These are phyloP conservation scores for Hymenoscyphus occultus DNA, from an alignment of 2,329 filamentous ascomycete species.

Conservation along the genomic window DNA sequence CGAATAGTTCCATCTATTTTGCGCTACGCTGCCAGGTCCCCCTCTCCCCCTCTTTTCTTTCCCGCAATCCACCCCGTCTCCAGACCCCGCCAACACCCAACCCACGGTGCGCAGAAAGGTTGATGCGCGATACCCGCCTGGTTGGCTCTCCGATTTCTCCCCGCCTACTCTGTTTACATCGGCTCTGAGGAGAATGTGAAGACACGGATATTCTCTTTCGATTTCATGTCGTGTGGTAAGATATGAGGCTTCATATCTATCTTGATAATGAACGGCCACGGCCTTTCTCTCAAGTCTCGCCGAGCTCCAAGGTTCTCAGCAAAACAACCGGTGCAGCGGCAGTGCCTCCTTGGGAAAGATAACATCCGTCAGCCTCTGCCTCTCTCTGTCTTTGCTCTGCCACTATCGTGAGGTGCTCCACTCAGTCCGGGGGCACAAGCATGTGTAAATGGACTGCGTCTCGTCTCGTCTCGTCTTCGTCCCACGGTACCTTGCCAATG, in stretches of 20 bases:
- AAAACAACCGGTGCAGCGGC: no score
- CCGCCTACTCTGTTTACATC: background rate
- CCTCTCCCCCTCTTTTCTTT: background rate
- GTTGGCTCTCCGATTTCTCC: slow-evolving; percentile 1
- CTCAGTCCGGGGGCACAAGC: background rate
- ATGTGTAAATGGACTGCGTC: background rate
- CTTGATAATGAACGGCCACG: no score
- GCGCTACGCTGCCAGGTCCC: background rate
- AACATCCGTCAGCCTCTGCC: background rate
- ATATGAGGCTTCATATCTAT: no score
- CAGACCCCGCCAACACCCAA: slow-evolving; percentile 3
- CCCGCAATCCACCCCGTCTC: background rate
- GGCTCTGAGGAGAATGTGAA: background rate
- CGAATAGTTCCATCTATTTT: background rate
- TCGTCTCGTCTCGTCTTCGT: background rate
- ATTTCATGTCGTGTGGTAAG: no score
- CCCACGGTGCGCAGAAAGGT: background rate
- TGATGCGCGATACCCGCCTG: background rate
- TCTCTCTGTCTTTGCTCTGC: background rate
- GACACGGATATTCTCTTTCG: background rate
- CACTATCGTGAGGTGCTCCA: background rate
- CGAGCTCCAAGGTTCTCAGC: no score
- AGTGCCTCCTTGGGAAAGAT: no score
- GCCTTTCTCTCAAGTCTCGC: no score
- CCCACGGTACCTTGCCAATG: background rate